Base-by-base conservation (phyloP, 2,329 filamentous ascomycete species). In the Hypoxylon rubiginosum region DNA sequence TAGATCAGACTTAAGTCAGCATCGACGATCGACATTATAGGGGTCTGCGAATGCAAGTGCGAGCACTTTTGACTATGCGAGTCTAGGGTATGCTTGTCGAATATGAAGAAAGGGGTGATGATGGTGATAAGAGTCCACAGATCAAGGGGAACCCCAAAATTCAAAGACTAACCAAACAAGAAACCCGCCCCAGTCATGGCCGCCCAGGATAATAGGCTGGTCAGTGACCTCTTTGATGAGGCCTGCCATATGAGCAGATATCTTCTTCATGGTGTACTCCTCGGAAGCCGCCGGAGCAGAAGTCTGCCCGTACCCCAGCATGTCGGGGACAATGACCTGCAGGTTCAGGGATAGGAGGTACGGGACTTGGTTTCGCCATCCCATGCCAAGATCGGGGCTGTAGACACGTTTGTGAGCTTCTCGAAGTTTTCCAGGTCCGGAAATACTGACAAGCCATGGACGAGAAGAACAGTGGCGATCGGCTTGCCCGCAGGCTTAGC, bases 281-380 rank as follows among this genome's bases (percentile, higher is more conserved):
- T 80, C 79, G 2, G 89, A 78, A 0, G 85, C 83, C 45, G 87
- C 83, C 0, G 92, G 91, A 0, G 91, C 89, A 63, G 85, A 91
- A 26, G 92, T 96, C 63, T 88, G 86, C 26, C 92, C 92, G 77
- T 96, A 98, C 68, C 95, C 95, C 72, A 97, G 86, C 84, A 94
- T 90, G 79, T 97, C 93, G 0, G 93, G 92, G 10, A 89, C 92
- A 24, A 98, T 88, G 58, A 97, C 93, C 60, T 91, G 88, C 70
- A 95, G 87, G 21, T 91, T 91, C 61, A 93, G 83, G 5, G 89
- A 85, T 34, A 91, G 79, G 21, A 98, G 85, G 72, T 88, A 80
- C 0, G 94, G 94, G 64, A 97, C 91, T 79, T 97, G 94, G 79
- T 92, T 91, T 67, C 94, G 90, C 95, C 95, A 98, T 75, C 91